Evolutionary conservation across 176 grass and related monocot genomes (phyloP).

Genomic region (Triticum turgidum): DNA sequence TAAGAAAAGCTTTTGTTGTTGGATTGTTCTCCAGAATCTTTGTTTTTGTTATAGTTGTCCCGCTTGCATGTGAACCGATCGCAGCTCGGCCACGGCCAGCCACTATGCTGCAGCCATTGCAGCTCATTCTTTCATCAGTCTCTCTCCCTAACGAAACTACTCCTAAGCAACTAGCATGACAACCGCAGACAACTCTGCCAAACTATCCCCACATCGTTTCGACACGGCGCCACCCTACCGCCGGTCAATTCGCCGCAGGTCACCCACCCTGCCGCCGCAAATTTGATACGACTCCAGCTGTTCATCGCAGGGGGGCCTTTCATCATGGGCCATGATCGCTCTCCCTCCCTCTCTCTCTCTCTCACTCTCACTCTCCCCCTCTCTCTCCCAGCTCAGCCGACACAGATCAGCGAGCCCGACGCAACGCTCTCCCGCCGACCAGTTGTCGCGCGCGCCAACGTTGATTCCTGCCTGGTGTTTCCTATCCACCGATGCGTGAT

Average conservation of each 20-base stretch:
- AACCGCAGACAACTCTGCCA: neutral
- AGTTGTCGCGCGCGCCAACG: neutral
- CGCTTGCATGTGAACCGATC: no score
- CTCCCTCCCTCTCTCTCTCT: neutral
- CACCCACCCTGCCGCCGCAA: neutral
- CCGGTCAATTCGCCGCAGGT: neutral
- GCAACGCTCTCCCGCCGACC: neutral
- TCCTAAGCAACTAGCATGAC: no score
- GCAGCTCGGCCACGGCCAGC: no score
- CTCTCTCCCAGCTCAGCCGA: neutral
- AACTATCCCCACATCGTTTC: neutral
- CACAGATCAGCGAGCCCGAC: neutral
- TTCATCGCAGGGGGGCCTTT: neutral
- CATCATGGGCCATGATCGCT: neutral
- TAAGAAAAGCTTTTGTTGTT: no score
- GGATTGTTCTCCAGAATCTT: no score
- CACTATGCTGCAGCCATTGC: no score
- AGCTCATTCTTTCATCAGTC: neutral
- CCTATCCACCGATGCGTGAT: neutral
- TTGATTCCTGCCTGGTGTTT: neutral
- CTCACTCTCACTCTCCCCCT: neutral
- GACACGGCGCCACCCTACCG: neutral
- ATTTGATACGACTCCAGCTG: neutral
- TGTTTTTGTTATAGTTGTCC: no score
- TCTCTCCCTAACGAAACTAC: neutral